Evolutionary conservation across 2,329 filamentous ascomycete species (phyloP).

Genomic region (Aspergillus alliaceus): DNA sequence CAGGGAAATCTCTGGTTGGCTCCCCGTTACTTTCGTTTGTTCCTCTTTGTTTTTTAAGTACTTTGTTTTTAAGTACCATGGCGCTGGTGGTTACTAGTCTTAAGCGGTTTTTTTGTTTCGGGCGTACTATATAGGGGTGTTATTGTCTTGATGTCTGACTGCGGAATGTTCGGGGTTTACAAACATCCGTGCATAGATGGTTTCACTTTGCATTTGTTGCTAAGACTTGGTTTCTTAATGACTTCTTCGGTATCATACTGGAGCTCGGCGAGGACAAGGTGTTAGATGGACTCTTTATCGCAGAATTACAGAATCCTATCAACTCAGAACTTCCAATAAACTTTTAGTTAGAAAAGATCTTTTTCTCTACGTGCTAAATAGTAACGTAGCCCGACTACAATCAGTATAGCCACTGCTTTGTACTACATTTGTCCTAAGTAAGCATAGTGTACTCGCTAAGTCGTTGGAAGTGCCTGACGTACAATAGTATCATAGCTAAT

Average conservation of each 20-base stretch:
- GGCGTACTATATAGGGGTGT: constrained; percentile 18
- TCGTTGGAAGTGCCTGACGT: too few species aligned
- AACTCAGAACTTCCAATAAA: neutral
- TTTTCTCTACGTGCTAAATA: too few species aligned
- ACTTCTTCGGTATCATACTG: constrained; percentile 3
- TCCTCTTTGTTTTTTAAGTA: constrained; percentile 14
- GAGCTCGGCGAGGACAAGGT: neutral
- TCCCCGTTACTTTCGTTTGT: too few species aligned
- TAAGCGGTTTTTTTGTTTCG: constrained; percentile 21
- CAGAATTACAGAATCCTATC: constrained; percentile 3
- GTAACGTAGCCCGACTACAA: too few species aligned
- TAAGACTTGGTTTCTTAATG: neutral
- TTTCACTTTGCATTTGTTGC: neutral
- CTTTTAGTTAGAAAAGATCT: neutral
- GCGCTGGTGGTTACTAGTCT: constrained; percentile 36
- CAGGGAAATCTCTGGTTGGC: constrained; percentile 8
- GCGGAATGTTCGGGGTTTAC: constrained; percentile 11
- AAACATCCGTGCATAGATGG: constrained; percentile 18
- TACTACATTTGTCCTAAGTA: too few species aligned
- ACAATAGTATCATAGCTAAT: too few species aligned
- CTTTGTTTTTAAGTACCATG: constrained; percentile 20
- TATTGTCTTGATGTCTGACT: constrained; percentile 21
- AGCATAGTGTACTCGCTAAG: too few species aligned
- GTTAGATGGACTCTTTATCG: neutral
- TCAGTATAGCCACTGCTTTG: too few species aligned